These are phyloP conservation scores for Peterozyma toletana DNA, from an alignment of 805 yeast species.

Conservation along the genomic window DNA sequence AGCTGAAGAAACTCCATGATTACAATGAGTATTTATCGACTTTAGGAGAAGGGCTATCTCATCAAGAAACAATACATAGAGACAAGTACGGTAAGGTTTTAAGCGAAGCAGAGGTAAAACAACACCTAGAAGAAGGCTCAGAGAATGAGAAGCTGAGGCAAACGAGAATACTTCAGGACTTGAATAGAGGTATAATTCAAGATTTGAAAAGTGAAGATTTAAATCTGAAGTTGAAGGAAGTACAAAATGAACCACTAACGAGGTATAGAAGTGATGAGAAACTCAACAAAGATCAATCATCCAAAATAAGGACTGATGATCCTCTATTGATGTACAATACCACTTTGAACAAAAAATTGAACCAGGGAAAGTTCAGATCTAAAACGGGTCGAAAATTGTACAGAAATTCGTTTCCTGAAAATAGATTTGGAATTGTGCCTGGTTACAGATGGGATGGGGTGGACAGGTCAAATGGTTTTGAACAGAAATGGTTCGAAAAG, in stretches of 20 bases:
- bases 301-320: constrained; percentile 44
- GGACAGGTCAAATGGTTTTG: constrained; percentile 86
- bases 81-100: constrained; percentile 54
- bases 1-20: constrained; percentile 20
- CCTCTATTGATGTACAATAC: constrained; percentile 48
- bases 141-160: constrained; percentile 15
- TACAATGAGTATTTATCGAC: constrained; percentile 5
- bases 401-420: constrained; percentile 47
- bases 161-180: constrained; percentile 17
- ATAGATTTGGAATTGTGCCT: constrained; percentile 70
- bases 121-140: constrained; percentile 7
- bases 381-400: constrained; percentile 49
- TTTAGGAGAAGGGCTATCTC: constrained; percentile 9
- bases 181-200: constrained; percentile 32
- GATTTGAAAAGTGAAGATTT: constrained; percentile 25
- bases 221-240: constrained; percentile 18
- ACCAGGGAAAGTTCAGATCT: constrained; percentile 15
- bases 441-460: constrained; percentile 92
- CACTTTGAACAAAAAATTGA: constrained; percentile 12
- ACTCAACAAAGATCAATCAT: constrained; percentile 24
- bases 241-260: constrained; percentile 16
- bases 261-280: constrained; percentile 30
- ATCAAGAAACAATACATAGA: constrained; percentile 41
- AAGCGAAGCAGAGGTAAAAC: constrained; percentile 21
- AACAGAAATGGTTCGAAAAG: constrained; percentile 46